Conservation (phyloP, 2,329 filamentous ascomycete species). For the Penicillium brevicompactum region DNA sequence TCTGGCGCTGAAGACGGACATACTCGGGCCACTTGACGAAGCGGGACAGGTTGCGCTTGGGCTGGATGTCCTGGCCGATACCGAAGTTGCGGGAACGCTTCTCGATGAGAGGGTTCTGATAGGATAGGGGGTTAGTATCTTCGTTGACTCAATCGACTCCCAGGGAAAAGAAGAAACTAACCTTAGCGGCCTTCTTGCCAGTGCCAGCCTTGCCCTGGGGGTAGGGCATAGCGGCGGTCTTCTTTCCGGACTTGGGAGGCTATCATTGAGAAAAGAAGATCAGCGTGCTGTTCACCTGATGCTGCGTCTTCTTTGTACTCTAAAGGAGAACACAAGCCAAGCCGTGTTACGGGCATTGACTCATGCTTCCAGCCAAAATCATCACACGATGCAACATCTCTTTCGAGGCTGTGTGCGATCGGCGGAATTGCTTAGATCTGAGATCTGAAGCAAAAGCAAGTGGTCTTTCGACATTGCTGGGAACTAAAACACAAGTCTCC, state of each 20-base stretch:
- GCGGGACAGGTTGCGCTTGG: conserved; percentile 88
- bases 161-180: conserved; percentile 54
- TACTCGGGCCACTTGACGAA: conserved; percentile 99
- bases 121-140: conserved; percentile 15
- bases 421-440: conserved; percentile 42
- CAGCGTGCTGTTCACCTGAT: conserved; percentile 78
- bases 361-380: conserved; percentile 58
- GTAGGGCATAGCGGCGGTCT: conserved; percentile 96
- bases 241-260: conserved; percentile 98
- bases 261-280: conserved; percentile 99
- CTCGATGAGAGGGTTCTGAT: conserved; percentile 98
- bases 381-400: conserved; percentile 41
- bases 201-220: conserved; percentile 84
- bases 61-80: conserved; percentile 98
- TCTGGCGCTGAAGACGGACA: conserved; percentile 92
- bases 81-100: conserved; percentile 96
- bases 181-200: conserved; percentile 95
- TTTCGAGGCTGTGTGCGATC: conserved; percentile 33
- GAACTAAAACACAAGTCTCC: conserved; percentile 24
- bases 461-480: conserved; percentile 25
- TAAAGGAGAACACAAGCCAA: conserved; percentile 69
- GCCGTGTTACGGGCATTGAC: conserved; percentile 54
- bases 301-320: conserved; percentile 84
- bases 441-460: conserved; percentile 31
- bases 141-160: conserved; percentile 4